Evolutionary conservation across 768 basidiomycete genomes (phyloP).

Genomic region (Lactarius quietus): DNA sequence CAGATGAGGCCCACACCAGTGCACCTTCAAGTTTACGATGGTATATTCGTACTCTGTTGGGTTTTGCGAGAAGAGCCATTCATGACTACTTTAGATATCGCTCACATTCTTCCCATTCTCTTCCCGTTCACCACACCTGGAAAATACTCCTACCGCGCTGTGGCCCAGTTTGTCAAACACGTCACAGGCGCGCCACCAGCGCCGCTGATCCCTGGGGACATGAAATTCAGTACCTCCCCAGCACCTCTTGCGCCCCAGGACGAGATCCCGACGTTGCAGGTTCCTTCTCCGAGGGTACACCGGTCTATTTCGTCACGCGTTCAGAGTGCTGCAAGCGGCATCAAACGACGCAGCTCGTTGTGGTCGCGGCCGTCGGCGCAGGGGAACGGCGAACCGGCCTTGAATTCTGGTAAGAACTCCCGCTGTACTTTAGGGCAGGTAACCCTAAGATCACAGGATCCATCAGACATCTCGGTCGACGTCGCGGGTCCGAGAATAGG

Average conservation of each 20-base stretch:
- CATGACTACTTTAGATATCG: conserved; percentile 47
- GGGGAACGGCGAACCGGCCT: not conserved
- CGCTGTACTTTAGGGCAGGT: conserved; percentile 1
- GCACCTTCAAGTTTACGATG: conserved; percentile 92
- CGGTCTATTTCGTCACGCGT: conserved; percentile 11
- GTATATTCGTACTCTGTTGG: conserved; percentile 35
- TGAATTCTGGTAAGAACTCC: not conserved
- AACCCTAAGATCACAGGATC: conserved; percentile 1
- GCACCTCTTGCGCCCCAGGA: not conserved
- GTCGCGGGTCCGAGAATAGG: conserved; percentile 26
- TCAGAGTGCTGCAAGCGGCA: not conserved
- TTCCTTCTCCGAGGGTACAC: not conserved
- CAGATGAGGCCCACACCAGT: conserved; percentile 66
- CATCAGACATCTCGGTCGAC: conserved; percentile 23
- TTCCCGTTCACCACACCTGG: conserved; percentile 75
- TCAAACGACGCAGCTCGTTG: conserved; percentile 11
- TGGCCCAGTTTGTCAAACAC: conserved; percentile 65
- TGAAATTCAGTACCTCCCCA: not conserved
- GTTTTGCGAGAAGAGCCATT: conserved; percentile 14
- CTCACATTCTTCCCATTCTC: conserved; percentile 69
- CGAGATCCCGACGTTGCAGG: not conserved
- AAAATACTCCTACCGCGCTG: conserved; percentile 76
- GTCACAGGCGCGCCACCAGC: conserved; percentile 48
- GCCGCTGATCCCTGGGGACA: not conserved
- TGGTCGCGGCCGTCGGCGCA: not conserved